These are phyloP conservation scores for Magnolia officinalis DNA, from an alignment of 164 flowering plant genomes.

Conservation along the genomic window DNA sequence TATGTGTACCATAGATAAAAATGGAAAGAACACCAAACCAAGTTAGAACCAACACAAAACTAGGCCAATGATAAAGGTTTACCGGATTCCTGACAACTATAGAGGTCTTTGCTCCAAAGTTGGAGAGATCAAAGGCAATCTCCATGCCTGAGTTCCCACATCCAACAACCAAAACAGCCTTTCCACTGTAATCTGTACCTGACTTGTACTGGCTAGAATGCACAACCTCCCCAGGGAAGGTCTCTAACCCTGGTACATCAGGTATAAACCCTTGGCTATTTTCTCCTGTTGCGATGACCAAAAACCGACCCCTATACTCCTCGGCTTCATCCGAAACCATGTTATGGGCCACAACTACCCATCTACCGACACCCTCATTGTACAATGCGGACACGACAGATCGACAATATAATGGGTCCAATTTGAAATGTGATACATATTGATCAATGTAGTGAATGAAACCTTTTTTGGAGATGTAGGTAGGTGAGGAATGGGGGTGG, in stretches of 20 bases:
- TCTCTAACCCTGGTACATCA: conserved; percentile 33
- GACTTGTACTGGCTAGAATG: conserved; percentile 45
- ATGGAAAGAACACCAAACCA: background rate
- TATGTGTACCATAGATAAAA: background rate
- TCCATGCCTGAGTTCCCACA: conserved; percentile 82
- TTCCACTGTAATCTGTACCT: conserved; percentile 29
- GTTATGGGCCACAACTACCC: conserved; percentile 4
- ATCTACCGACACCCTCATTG: background rate
- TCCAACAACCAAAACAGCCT: conserved; percentile 65
- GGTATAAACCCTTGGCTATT: conserved; percentile 34
- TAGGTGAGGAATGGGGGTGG: conserved; percentile 14
- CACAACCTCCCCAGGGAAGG: conserved; percentile 33
- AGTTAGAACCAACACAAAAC: background rate
- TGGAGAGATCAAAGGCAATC: conserved; percentile 44
- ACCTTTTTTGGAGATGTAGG: conserved; percentile 20
- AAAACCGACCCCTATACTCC: conserved; percentile 32
- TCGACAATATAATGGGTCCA: conserved; percentile 23
- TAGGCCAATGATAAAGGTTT: background rate
- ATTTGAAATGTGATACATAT: conserved; percentile 21
- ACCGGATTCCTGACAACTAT: conserved; percentile 15
- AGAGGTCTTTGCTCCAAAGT: conserved; percentile 44
- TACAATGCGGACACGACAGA: conserved; percentile 10
- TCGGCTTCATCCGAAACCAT: conserved; percentile 14
- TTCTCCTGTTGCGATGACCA: conserved; percentile 68
- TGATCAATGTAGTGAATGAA: conserved; percentile 33